Evolutionary conservation across 129 eudicot genomes (phyloP).

Genomic region (Chrysanthemum makinoi): DNA sequence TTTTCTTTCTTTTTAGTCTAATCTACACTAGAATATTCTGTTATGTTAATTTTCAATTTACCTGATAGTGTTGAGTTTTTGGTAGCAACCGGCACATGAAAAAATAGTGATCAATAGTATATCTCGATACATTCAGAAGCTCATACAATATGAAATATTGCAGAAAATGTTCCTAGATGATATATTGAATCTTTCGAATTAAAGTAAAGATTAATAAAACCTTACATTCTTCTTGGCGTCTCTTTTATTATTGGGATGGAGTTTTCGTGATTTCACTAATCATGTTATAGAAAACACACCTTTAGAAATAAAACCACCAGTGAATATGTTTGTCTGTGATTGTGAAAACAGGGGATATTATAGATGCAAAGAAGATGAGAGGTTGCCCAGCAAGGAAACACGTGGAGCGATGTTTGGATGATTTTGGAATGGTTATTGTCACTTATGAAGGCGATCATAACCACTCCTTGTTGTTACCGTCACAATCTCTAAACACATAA

Average conservation of each 20-base stretch:
- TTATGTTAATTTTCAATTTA: too few relatives aligned
- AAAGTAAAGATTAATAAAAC: not conserved
- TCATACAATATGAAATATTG: not conserved
- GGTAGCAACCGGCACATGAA: not conserved
- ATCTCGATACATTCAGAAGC: not conserved
- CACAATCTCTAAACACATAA: conserved; percentile 58
- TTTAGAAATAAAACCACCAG: not conserved
- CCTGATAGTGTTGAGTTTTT: not conserved
- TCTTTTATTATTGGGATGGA: too few relatives aligned
- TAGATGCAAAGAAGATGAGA: conserved; percentile 86
- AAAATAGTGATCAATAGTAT: not conserved
- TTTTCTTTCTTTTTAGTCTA: not conserved
- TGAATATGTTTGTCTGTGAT: not conserved
- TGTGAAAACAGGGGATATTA: conserved; percentile 71
- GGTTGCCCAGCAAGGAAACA: conserved; percentile 95
- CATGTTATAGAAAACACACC: not conserved
- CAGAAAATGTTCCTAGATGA: conserved; percentile 1
- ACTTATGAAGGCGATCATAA: conserved; percentile 87
- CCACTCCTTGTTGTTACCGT: conserved; percentile 57
- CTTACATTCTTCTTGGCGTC: not conserved
- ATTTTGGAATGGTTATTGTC: conserved; percentile 75
- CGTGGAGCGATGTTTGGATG: conserved; percentile 84
- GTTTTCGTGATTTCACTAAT: not conserved
- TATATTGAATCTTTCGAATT: not conserved
- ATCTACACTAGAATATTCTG: too few relatives aligned